Base-by-base conservation (phyloP, 1,139 yeast genomes). In the Hyphopichia khmerensis region DNA sequence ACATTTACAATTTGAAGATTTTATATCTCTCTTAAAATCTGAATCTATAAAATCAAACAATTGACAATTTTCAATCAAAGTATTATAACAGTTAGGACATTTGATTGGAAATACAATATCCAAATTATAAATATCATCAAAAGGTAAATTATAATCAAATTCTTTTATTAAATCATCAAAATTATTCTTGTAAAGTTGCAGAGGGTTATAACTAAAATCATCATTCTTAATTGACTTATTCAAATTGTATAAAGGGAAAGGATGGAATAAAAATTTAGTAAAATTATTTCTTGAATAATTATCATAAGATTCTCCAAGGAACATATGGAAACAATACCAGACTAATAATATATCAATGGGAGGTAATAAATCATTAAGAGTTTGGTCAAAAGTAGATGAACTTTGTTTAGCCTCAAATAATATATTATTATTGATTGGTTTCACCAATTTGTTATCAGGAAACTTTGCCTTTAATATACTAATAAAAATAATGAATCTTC, bases 321-420 rank as follows among this genome's bases (percentile, higher is more conserved):
- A 46, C 35, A 51, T 42, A 16, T 49, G 36, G 38, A 56, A 57
- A 31, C 56, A 47, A 48, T 71, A 75, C 76, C 76, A 71, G 1
- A 70, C 69, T 65, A 70, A 57, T 9, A 69, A 41, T 4, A 70
- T 62, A 45, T 69, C 75, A 35, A 68, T 48, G 1, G 72, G 72
- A 1, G 73, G 72, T 26, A 65, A 40, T 19, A 48, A 33, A 17
- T 33, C 41, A 23, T 42, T 39, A 14, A 46, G 29, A 16, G 37
- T 19, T 29, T 32, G 15, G 34, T 35, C 13, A 27, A 36, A 14
- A 13, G 40, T 21, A 10, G 16, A n/a, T 17, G 40, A 15, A 8
- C 16, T 27, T 4, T 14, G 31, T 9, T 34, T 23, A 3, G 18
- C 17, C 3, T 16, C 27, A n/a, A 30, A 30, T 3, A 26, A 30